Conservation (phyloP, 345 rosid species). For the Populus alba region DNA sequence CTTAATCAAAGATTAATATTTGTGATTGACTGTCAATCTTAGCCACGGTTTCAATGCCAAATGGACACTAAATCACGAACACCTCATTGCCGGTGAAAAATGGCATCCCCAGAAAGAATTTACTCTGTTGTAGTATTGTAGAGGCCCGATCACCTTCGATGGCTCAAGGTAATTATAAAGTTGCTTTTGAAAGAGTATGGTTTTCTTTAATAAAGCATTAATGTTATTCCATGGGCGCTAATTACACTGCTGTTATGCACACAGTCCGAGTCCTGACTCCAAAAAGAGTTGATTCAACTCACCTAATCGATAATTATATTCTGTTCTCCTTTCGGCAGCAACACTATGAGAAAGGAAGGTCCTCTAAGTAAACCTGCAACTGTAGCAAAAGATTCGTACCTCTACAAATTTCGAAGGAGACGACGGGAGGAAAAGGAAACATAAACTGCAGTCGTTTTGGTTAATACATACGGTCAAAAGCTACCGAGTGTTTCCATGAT, state of each 20-base stretch:
- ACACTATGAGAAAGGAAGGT: no score
- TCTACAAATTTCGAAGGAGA: no score
- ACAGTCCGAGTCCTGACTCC: neutral
- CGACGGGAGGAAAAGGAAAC: no score
- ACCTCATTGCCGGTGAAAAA: slow-evolving; percentile 66
- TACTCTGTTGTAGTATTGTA: slow-evolving; percentile 56
- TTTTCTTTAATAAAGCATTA: neutral
- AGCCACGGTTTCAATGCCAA: rapidly evolving
- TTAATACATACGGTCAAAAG: no score
- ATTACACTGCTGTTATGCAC: neutral
- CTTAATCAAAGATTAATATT: no score
- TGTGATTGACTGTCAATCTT: no score
- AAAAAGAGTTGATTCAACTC: neutral
- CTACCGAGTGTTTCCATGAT: no score
- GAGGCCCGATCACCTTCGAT: slow-evolving; percentile 59
- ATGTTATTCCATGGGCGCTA: neutral
- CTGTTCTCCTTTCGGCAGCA: neutral
- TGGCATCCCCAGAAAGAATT: slow-evolving; percentile 57
- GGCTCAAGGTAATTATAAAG: slow-evolving; percentile 52
- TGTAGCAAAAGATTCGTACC: no score
- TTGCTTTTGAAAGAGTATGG: neutral
- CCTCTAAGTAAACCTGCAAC: no score
- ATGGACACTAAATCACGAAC: slow-evolving; percentile 8
- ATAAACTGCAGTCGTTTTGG: no score
- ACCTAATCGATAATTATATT: neutral